Evolutionary conservation across 352 stramenopile genomes (phyloP).

Genomic region (Stramenopiles sp.): DNA sequence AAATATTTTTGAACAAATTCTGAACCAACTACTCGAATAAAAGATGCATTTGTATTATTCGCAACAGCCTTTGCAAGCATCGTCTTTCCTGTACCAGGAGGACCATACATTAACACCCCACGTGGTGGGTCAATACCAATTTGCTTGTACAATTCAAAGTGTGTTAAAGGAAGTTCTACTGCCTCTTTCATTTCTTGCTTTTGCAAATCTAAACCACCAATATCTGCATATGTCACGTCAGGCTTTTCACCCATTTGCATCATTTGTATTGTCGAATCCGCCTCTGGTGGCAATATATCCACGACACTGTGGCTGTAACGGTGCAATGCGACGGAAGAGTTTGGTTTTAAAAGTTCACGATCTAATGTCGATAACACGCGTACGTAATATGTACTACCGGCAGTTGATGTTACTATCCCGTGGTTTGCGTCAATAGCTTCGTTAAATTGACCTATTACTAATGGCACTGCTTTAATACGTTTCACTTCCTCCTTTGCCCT

Average conservation of each 20-base stretch:
- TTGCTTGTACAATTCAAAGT: conserved; percentile 98
- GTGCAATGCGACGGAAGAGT: conserved; percentile 93
- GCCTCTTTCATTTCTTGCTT: conserved; percentile 95
- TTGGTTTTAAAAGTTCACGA: conserved; percentile 92
- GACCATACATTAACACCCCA: conserved; percentile 91
- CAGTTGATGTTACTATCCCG: conserved; percentile 88
- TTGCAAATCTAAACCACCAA: conserved; percentile 98
- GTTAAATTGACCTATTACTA: conserved; percentile 99
- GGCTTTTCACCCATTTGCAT: conserved; percentile 93
- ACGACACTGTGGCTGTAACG: conserved; percentile 86
- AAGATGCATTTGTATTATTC: conserved; percentile 93
- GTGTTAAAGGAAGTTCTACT: conserved; percentile 94
- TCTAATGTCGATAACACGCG: conserved; percentile 92
- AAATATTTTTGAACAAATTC: conserved; percentile 99
- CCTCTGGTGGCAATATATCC: conserved; percentile 93
- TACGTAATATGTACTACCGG: conserved; percentile 97
- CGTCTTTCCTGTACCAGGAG: conserved; percentile 84
- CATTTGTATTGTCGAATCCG: conserved; percentile 97
- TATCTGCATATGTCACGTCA: conserved; percentile 87
- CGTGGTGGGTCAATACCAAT: conserved; percentile 98
- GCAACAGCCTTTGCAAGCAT: conserved; percentile 99
- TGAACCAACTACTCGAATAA: conserved; percentile 85
- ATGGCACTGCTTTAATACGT: conserved; percentile 95
- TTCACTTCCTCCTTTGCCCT: conserved; percentile 97
- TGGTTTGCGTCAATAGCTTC: conserved; percentile 99